Conservation (phyloP, 2,329 filamentous ascomycete species). For the Penicillium sp. region DNA sequence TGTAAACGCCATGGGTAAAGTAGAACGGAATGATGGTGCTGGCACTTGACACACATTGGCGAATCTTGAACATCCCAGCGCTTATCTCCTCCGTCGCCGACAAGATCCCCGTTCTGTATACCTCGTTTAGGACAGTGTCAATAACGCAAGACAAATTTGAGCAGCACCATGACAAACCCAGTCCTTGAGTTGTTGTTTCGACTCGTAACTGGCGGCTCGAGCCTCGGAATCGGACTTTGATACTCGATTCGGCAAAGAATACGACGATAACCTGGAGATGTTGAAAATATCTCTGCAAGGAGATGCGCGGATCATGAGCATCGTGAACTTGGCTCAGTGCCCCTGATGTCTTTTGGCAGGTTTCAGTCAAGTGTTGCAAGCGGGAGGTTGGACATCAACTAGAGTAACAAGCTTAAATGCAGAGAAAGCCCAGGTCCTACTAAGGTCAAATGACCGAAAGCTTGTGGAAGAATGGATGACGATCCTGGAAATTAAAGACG, state of each 20-base stretch:
- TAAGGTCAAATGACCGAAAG: too few species aligned
- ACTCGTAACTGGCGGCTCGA: neutral
- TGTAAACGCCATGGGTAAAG: constrained; percentile 15
- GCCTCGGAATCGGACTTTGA: neutral
- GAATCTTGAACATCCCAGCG: constrained; percentile 10
- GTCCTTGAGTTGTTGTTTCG: neutral
- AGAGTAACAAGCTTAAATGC: too few species aligned
- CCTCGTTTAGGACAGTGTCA: neutral
- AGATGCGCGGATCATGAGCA: neutral
- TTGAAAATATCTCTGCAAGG: neutral
- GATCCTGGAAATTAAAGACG: too few species aligned
- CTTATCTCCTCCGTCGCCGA: constrained; percentile 1
- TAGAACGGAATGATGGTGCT: constrained; percentile 9
- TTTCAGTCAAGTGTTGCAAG: too few species aligned
- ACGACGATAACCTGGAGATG: neutral
- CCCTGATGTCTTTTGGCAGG: too few species aligned
- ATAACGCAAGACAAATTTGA: neutral
- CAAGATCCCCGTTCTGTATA: neutral
- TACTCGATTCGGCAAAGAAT: neutral
- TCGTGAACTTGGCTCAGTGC: too few species aligned
- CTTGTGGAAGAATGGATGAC: too few species aligned
- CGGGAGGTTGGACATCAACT: too few species aligned
- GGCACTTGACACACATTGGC: constrained; percentile 13
- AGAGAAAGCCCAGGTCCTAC: too few species aligned
- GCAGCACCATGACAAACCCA: neutral